Conservation (phyloP, 805 yeast genomes). For the Diddensiella santjacobensis region DNA sequence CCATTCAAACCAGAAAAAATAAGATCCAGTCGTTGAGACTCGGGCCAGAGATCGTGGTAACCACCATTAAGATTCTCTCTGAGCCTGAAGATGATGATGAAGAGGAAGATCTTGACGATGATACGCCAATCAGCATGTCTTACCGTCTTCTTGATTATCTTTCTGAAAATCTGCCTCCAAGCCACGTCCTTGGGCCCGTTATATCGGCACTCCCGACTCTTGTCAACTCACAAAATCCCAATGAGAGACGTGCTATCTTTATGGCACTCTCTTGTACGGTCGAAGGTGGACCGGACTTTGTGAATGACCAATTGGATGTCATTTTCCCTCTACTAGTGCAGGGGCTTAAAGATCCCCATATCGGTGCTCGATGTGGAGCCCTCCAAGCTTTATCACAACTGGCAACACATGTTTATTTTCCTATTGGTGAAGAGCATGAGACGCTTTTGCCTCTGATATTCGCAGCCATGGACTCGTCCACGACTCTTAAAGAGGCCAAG, state of each 20-base stretch:
- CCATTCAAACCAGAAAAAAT: slow-evolving; percentile 73
- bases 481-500: slow-evolving; percentile 78
- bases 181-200: slow-evolving; percentile 81
- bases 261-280: slow-evolving; percentile 78
- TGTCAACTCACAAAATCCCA: slow-evolving; percentile 54
- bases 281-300: slow-evolving; percentile 92
- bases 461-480: slow-evolving; percentile 79
- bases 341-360: slow-evolving; percentile 73
- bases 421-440: slow-evolving; percentile 79
- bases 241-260: slow-evolving; percentile 83
- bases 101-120: slow-evolving; percentile 90
- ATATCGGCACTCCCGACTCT: slow-evolving; percentile 52
- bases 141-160: slow-evolving; percentile 74
- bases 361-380: slow-evolving; percentile 80
- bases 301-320: slow-evolving; percentile 68
- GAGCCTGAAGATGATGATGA: slow-evolving; percentile 76
- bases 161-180: slow-evolving; percentile 83
- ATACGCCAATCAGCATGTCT: slow-evolving; percentile 71
- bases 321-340: slow-evolving; percentile 66
- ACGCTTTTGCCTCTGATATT: slow-evolving; percentile 81
- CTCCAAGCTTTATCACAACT: slow-evolving; percentile 73
- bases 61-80: slow-evolving; percentile 72
- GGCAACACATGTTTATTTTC: slow-evolving; percentile 80
- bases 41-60: slow-evolving; percentile 73
- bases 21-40: slow-evolving; percentile 75